Evolutionary conservation across 148 eudicot genomes (phyloP), one percentile per base, ranked within the genome.

Genomic region (Rhododendron molle): DNA sequence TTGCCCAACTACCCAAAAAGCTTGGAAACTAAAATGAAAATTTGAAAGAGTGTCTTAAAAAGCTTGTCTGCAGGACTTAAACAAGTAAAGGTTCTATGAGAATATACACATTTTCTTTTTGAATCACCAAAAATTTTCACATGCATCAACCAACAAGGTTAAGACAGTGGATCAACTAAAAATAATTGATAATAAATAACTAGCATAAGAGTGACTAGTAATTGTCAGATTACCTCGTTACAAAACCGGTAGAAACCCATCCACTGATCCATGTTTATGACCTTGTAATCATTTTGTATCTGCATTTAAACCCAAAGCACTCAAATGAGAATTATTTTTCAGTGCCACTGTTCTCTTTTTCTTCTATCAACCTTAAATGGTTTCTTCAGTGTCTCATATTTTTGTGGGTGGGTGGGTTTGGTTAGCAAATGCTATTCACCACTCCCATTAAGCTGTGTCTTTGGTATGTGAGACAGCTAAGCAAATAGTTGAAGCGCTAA

Each of bases 191-290:
- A 30, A 1, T 49, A 8, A 30, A 21, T 36, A 73, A 21, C 50
- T 83, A 9, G 30, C 83, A 58, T 49, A 38, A 32, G 50, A 62
- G 58, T 3, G 77, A 65, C 54, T 21, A 83, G 46, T 28, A 84
- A 40, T 60, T 4, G 16, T 60, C 30, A 23, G 83, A 84, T 78
- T 91, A 97, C 99, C 99, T 97, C 98, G 47, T 87, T 91, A 93
- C 92, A 92, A 87, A 97, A 95, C 82, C 98, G 92, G 88, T 91
- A 95, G 90, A 97, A 95, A 83, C 98, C 96, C 92, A 92, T 95
- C 98, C 98, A 97, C 69, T 97, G 99, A 88, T 97, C 99, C 96
- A 92, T 91, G 92, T 93, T 97, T 81, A 97, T 91, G 89, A 95
- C 98, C 92, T 97, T 95, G 93, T 94, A 97, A 88, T 95, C 98